Conservation (phyloP, 352 stramenopile genomes). For the Globisporangium acanthophoron region DNA sequence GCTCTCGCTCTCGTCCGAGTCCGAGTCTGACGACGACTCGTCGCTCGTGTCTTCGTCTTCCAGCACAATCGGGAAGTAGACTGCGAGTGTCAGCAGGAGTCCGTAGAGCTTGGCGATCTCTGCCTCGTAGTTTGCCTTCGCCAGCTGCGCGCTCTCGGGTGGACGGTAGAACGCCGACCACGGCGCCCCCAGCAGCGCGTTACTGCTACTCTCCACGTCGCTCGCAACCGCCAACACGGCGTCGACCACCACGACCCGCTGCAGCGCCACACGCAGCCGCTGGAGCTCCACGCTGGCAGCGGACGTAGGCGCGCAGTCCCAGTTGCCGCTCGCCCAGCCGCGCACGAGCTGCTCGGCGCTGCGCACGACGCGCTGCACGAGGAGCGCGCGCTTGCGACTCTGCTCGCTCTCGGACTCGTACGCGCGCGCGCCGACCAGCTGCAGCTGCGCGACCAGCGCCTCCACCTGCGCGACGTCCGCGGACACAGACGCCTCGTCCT, state of each 20-base stretch:
- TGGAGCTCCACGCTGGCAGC: slow-evolving; percentile 24
- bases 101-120: slow-evolving; percentile 54
- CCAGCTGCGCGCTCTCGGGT: slow-evolving; percentile 21
- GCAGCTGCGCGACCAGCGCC: slow-evolving; percentile 25
- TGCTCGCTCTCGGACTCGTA: slow-evolving; percentile 31
- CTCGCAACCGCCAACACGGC: slow-evolving; percentile 5
- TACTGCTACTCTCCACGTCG: neutral
- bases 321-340: slow-evolving; percentile 23
- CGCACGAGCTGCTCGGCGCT: slow-evolving; percentile 10
- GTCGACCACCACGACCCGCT: slow-evolving; percentile 37
- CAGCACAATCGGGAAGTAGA: slow-evolving; percentile 45
- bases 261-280: slow-evolving; percentile 32
- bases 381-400: slow-evolving; percentile 31
- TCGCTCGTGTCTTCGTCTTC: slow-evolving; percentile 22
- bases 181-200: slow-evolving; percentile 13
- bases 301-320: slow-evolving; percentile 21
- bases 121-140: slow-evolving; percentile 25
- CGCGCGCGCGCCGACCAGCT: slow-evolving; percentile 28
- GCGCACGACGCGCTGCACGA: slow-evolving; percentile 22
- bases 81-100: slow-evolving; percentile 30
- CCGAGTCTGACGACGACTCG: slow-evolving; percentile 36
- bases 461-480: slow-evolving; percentile 11
- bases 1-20: slow-evolving; percentile 26
- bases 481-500: slow-evolving; percentile 7
- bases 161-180: slow-evolving; percentile 60